phyloP scores from a whole-genome alignment of 768 basidiomycete genomes.

The Mrakia gelida region DNA sequence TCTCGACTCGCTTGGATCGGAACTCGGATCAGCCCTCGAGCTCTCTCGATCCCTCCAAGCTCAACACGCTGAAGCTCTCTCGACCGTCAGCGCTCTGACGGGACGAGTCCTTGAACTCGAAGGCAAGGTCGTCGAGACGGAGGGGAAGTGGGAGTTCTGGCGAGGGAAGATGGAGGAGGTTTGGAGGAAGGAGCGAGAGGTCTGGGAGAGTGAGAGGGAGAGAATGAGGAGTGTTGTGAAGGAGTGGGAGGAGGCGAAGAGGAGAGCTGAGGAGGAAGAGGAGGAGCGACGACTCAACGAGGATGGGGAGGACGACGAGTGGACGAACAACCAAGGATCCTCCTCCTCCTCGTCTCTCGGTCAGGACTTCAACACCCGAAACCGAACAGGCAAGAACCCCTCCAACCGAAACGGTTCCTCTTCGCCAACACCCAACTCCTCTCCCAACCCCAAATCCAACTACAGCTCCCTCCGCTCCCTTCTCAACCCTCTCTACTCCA shows the following conservation, averaged over 20 bases:
- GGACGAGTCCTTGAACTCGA: slow-evolving; percentile 41
- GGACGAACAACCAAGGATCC: neutral
- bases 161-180: slow-evolving; percentile 71
- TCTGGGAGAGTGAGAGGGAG: slow-evolving; percentile 77
- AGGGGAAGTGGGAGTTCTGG: slow-evolving; percentile 57
- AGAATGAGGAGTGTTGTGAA: slow-evolving; percentile 66
- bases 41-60: slow-evolving; percentile 68
- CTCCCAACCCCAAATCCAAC: slow-evolving; percentile 9
- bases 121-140: slow-evolving; percentile 43
- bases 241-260: slow-evolving; percentile 65
- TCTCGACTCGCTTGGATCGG: slow-evolving; percentile 59
- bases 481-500: slow-evolving; percentile 24
- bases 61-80: slow-evolving; percentile 72
- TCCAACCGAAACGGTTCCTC: neutral
- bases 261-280: slow-evolving; percentile 44
- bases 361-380: neutral
- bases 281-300: slow-evolving; percentile 44
- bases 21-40: slow-evolving; percentile 70
- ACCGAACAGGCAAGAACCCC: neutral
- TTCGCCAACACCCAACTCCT: slow-evolving; percentile 22
- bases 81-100: slow-evolving; percentile 43
- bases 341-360: neutral
- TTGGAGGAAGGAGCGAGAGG: slow-evolving; percentile 71
- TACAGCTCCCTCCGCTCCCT: slow-evolving; percentile 25
- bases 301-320: slow-evolving; percentile 24